Evolutionary conservation across 75 land plant genomes (phyloP), one percentile per base, ranked within the genome.

Genomic region (Ceratopteris richardii): DNA sequence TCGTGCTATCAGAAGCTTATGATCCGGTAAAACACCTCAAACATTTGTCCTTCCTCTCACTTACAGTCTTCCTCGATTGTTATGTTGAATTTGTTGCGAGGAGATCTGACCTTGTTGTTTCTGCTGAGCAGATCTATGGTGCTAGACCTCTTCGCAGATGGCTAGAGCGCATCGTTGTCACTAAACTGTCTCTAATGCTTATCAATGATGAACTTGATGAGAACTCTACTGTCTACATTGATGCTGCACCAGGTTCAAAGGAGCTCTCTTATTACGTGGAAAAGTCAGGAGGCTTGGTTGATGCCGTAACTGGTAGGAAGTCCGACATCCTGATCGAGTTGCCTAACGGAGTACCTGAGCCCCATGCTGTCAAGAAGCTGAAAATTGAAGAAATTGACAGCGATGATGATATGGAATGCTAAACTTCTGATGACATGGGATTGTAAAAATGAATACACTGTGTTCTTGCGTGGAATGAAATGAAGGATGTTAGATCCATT

Each of bases 91-190:
- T 33, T 33, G 37, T 33, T 33, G 3, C 3, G 37, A 33, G 9
- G 37, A 4, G 3, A 33, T 33, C 22, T 44, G 17, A 3, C 22
- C 0, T 1, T 20, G 13, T 19, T 43, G 22, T 12, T 5, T 23
- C 1, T 53, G 12, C n/a, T 4, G 23, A 63, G 12, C 75, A 91
- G 97, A 86, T 89, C 20, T 95, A 83, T 67, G 99, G 99, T 52
- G 96, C 96, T 7, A 80, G 99, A 12, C 96, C 99, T 0, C 71
- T 95, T 1, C 80, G 99, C 31, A 75, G 99, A 20, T 95, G 91
- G 91, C 48, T 95, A 61, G 99, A 95, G 81, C 87, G 75, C 56
- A 83, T 62, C 63, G 99, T 95, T 26, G 99, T 95, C 50, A 95
- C 96, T 1, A 74, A 95, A 48, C 57, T 95, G 36, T 95, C 99